Percentiles rank a stretch among this genome's conserved stretches.
These are phyloP conservation scores for Monosporozyma solicola DNA, from an alignment of 805 yeast species.

Conservation along the genomic window DNA sequence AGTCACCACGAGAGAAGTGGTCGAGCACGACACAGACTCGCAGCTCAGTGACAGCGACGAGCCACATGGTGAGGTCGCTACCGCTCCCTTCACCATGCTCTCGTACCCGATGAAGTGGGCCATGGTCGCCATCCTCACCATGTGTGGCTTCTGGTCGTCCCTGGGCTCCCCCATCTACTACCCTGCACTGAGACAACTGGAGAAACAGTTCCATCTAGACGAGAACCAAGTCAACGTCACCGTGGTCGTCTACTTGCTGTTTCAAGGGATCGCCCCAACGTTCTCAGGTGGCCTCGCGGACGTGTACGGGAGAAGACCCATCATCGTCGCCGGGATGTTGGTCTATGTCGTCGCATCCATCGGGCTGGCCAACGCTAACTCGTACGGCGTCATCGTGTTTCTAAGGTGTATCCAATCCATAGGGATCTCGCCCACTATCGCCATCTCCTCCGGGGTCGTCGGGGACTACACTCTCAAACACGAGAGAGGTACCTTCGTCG, in stretches of 20 bases:
- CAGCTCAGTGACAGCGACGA: neutral
- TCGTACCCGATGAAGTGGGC: constrained; percentile 22
- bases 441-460: constrained; percentile 58
- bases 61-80: neutral
- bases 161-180: constrained; percentile 71
- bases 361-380: constrained; percentile 53
- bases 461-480: constrained; percentile 60
- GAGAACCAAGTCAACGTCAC: constrained; percentile 55
- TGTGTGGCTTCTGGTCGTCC: constrained; percentile 54
- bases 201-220: constrained; percentile 43
- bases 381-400: constrained; percentile 52
- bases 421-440: constrained; percentile 64
- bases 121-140: constrained; percentile 25
- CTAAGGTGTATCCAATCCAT: constrained; percentile 64
- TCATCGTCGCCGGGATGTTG: constrained; percentile 45
- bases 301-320: constrained; percentile 59
- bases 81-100: constrained; percentile 20
- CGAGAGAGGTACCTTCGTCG: constrained; percentile 64
- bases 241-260: constrained; percentile 62
- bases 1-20: constrained; percentile 16
- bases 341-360: constrained; percentile 52
- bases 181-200: constrained; percentile 61
- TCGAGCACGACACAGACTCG: neutral
- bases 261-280: constrained; percentile 71
- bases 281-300: constrained; percentile 63